These are phyloP conservation scores for Fusarium sp. DNA, from an alignment of 2,329 filamentous ascomycete species.

Conservation along the genomic window DNA sequence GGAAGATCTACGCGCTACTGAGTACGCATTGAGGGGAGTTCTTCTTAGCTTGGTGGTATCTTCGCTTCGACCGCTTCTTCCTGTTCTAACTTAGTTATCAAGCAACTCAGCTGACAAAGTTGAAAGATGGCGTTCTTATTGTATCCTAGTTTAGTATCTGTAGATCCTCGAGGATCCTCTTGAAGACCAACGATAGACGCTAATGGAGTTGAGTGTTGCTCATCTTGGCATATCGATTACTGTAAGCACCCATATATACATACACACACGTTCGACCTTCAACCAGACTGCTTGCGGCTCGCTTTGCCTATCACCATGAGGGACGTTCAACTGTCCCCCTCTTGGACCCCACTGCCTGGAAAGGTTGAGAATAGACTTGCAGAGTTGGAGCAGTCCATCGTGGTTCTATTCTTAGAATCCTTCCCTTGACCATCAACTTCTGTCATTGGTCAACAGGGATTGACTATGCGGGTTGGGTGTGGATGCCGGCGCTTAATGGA, in stretches of 20 bases:
- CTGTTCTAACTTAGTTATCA: neutral
- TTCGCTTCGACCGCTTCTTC: constrained; percentile 30
- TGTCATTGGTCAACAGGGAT: constrained; percentile 35
- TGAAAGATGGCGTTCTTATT: constrained; percentile 21
- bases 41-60: neutral
- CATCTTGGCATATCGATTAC: neutral
- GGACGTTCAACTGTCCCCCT: constrained; percentile 9
- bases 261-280: neutral
- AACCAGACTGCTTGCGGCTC: neutral
- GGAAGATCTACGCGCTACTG: constrained; percentile 28
- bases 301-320: neutral
- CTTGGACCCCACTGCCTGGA: constrained; percentile 35
- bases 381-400: constrained; percentile 23
- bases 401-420: constrained; percentile 47
- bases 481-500: constrained; percentile 48
- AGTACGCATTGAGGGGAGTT: constrained; percentile 14
- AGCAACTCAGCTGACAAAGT: constrained; percentile 25
- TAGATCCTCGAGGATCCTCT: constrained; percentile 9
- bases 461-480: constrained; percentile 44
- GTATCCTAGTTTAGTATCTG: constrained; percentile 2
- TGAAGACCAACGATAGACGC: neutral
- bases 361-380: constrained; percentile 37
- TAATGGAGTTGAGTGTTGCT: constrained; percentile 4
- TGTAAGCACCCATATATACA: neutral
- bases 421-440: constrained; percentile 8